Base-by-base conservation (phyloP, 2,329 filamentous ascomycete genomes). In the Arthroderma sp. region DNA sequence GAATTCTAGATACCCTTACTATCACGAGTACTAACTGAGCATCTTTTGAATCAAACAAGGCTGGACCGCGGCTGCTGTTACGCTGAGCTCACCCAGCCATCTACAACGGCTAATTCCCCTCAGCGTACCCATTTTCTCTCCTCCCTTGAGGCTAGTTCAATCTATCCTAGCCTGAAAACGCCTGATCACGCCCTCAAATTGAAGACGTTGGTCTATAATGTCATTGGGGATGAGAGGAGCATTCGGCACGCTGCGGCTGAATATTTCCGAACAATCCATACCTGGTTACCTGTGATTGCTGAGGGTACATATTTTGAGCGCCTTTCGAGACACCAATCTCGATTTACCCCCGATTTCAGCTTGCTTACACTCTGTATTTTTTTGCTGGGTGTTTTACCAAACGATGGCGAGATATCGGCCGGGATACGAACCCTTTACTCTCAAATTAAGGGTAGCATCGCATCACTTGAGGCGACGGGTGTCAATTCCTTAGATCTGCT, bases 251-350 rank as follows among this genome's bases (percentile, higher is more conserved):
- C 53, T 9, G 53, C 51, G 7, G 53, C 50, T 11, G 45, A 42
- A n/a, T 54, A 50, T 36, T 56, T 55, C 39, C 44, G 44, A 11
- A 51, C 51, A 15, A 54, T 54, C 44, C 54, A 56, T 48, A 52
- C 44, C 29, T 56, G 54, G 54, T 44, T 56, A n/a, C 54, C 54
- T 5, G 48, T 54, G n/a, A 32, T 56, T 6, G 53, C 52, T 2
- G 53, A 51, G 34, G 52, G 10, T 8, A 8, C 8, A 22, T 39
- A 39, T 39, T 27, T 10, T 22, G 22, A 8, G 8, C 37, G 37
- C 9, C 37, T 39, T 9, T 9, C 8, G 15, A 22, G 8, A 39
- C 8, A 9, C 32, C 32, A 34, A 11, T 11, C 9, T 11, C 32
- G 3, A 11, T 11, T 34, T 9, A 9, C 32, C 11, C 9, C 9